A percentile compares a stretch with the other conserved stretches of the same genome.
phyloP scores from a whole-genome alignment of 345 rosid genomes.

The Syzygium jambos region DNA sequence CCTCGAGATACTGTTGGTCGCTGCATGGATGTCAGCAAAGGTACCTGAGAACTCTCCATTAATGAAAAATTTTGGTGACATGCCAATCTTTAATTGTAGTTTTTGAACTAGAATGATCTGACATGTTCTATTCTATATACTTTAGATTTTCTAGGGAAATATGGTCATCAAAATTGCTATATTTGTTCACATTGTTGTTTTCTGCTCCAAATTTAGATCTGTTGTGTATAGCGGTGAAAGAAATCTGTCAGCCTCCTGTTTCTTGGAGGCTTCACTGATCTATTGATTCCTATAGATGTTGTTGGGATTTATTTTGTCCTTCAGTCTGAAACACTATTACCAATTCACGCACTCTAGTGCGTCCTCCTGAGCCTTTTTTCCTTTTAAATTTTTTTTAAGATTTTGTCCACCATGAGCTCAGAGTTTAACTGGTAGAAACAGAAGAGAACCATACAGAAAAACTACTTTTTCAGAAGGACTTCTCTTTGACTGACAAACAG shows the following conservation, averaged over 20 bases:
- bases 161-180: neutral
- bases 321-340: neutral
- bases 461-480: neutral
- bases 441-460: neutral
- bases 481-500: neutral
- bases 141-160: neutral
- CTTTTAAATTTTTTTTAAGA: neutral
- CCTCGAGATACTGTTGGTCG: constrained; percentile 72
- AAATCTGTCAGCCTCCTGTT: neutral
- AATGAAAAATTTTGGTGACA: neutral
- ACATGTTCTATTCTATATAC: neutral
- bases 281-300: neutral
- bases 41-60: constrained; percentile 13
- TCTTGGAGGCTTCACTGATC: neutral
- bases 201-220: neutral
- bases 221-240: neutral
- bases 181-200: neutral
- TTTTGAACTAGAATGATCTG: neutral
- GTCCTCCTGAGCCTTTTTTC: neutral
- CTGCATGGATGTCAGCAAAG: constrained; percentile 82
- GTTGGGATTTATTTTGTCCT: neutral
- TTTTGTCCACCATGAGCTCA: neutral
- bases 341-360: neutral
- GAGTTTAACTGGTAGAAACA: neutral
- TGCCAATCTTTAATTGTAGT: neutral